Evolutionary conservation across 2,329 filamentous ascomycete species (phyloP).

Genomic region (Colletotrichum zoysiae): DNA sequence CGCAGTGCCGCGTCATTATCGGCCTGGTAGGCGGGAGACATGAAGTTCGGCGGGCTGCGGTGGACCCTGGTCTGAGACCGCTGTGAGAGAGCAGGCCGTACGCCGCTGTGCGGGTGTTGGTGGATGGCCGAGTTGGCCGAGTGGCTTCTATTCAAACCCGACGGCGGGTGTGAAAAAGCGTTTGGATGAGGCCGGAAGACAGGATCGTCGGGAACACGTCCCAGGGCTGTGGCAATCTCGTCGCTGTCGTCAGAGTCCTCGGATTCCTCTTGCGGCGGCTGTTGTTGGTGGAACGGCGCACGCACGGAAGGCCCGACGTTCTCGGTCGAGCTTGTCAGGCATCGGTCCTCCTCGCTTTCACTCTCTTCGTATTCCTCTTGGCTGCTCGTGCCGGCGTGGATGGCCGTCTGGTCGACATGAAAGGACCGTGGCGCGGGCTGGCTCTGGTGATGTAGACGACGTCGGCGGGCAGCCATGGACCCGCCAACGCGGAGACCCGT

Average conservation of each 20-base stretch:
- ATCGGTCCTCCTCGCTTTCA: constrained; percentile 86
- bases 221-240: constrained; percentile 86
- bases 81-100: constrained; percentile 63
- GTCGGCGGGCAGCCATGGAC: constrained; percentile 71
- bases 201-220: constrained; percentile 65
- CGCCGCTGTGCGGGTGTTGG: constrained; percentile 63
- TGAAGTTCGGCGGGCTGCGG: constrained; percentile 69
- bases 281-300: constrained; percentile 47
- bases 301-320: constrained; percentile 54
- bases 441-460: constrained; percentile 54
- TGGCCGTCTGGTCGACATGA: constrained; percentile 55
- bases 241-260: constrained; percentile 69
- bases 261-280: constrained; percentile 56
- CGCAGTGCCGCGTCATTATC: constrained; percentile 95
- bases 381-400: constrained; percentile 73
- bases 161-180: constrained; percentile 87
- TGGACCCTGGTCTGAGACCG: constrained; percentile 62
- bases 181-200: constrained; percentile 90
- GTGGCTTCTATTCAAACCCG: constrained; percentile 61
- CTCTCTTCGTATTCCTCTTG: constrained; percentile 96
- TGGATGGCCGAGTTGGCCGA: constrained; percentile 63
- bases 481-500: constrained; percentile 84
- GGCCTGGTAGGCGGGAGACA: constrained; percentile 81
- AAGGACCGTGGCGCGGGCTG: constrained; percentile 52
- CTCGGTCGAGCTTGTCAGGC: constrained; percentile 71